These are phyloP conservation scores for Thermothelomyces thermophilus DNA, from an alignment of 2,329 filamentous ascomycete species.

Conservation along the genomic window DNA sequence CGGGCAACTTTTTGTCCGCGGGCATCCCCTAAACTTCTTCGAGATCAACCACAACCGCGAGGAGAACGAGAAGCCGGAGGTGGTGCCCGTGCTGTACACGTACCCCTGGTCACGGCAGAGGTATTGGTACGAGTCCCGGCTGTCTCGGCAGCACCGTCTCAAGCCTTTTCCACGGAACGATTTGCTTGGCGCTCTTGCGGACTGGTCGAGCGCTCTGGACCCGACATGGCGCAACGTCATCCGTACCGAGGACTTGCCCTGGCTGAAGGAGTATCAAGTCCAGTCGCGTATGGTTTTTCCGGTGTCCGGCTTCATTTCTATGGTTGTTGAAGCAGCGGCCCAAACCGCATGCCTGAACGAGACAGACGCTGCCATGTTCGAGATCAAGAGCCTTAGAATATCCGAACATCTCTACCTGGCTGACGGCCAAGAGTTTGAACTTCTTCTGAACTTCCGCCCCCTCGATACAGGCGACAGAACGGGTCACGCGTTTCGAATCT, in stretches of 20 bases:
- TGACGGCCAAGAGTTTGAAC: conserved; percentile 27
- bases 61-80: conserved; percentile 25
- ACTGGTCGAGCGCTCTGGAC: conserved; percentile 31
- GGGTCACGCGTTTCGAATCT: conserved; percentile 29
- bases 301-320: conserved; percentile 36
- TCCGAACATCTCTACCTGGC: conserved; percentile 27
- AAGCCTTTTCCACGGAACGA: conserved; percentile 31
- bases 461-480: conserved; percentile 15
- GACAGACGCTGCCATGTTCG: conserved; percentile 18
- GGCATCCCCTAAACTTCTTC: conserved; percentile 27
- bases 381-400: conserved; percentile 27
- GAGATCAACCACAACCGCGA: conserved; percentile 27
- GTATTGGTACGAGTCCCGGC: conserved; percentile 29
- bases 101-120: conserved; percentile 30
- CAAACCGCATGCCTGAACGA: conserved; percentile 23
- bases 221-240: conserved; percentile 36
- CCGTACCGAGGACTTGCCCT: conserved; percentile 35
- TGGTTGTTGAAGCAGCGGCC: conserved; percentile 31
- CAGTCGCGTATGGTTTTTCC: conserved; percentile 43
- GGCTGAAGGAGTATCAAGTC: conserved; percentile 43
- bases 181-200: conserved; percentile 30
- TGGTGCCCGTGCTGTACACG: conserved; percentile 25
- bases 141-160: conserved; percentile 26
- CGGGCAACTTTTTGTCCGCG: conserved; percentile 27
- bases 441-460: conserved; percentile 23